Conservation (phyloP, 495 filamentous ascomycete species). For the Penicillium taxi region DNA sequence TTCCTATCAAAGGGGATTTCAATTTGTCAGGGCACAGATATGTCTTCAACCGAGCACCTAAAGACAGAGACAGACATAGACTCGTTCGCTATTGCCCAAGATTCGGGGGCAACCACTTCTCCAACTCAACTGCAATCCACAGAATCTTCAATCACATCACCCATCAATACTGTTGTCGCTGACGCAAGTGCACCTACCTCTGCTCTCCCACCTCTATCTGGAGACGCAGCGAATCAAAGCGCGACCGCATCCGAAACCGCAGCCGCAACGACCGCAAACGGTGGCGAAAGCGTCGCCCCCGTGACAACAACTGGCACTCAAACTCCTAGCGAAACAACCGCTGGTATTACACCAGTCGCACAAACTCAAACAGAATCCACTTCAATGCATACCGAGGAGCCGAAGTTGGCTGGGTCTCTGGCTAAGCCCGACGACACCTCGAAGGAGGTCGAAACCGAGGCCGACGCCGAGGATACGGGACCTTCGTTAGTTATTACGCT, state of each 20-base stretch:
- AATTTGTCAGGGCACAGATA: constrained; percentile 15
- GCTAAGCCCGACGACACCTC: constrained; percentile 33
- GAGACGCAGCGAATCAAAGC: no score
- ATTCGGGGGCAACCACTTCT: constrained; percentile 17
- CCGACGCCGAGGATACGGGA: constrained; percentile 39
- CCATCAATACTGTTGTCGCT: constrained; percentile 4
- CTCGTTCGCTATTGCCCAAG: constrained; percentile 12
- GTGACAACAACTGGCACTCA: constrained; percentile 15
- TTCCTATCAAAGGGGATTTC: constrained; percentile 6
- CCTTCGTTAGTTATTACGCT: constrained; percentile 57
- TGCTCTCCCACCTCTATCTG: constrained; percentile 2
- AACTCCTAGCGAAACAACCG: constrained; percentile 4
- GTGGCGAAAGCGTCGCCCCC: constrained; percentile 21
- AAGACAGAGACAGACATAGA: constrained; percentile 14
- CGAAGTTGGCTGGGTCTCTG: constrained; percentile 23
- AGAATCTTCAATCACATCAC: constrained; percentile 4
- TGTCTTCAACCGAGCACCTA: constrained; percentile 24
- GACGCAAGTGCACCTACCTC: constrained; percentile 11
- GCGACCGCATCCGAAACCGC: constrained; percentile 13
- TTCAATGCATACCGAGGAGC: constrained; percentile 27
- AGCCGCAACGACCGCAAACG: constrained; percentile 18
- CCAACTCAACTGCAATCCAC: constrained; percentile 12
- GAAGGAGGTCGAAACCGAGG: constrained; percentile 38
- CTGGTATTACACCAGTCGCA: constrained; percentile 11
- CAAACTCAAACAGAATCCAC: constrained; percentile 12